Base-by-base conservation (phyloP, 768 basidiomycete genomes). In the Megacollybia marginata region DNA sequence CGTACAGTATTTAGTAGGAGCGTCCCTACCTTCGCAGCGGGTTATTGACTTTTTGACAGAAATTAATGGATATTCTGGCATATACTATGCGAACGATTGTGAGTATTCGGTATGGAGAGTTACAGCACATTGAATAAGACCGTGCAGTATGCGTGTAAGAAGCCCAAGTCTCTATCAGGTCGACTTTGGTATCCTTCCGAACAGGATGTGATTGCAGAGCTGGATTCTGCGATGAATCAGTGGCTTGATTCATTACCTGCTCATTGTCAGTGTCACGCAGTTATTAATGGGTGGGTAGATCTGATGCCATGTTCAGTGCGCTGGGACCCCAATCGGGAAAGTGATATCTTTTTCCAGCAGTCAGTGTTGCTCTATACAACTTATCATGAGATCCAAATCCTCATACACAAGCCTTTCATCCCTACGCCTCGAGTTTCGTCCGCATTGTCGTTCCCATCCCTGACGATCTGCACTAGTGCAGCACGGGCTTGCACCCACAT, bases 71-170 rank as follows among this genome's bases (percentile, higher is more conserved):
- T 48, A 81, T 88, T 40, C 67, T 79, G 12, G 79, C 77, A 1
- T 79, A 77, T 56, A 72, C 76, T 9, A 69, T 84, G 59, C 71
- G 82, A 31, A 75, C 76, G 1, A 76, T 87, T 46, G 81, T 80
- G 53, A 54, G 77, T 60, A 15, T 32, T 33, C 18, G 13, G 19
- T 31, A 9, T 23, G 40, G 44, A 8, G 36, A n/a, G n/a, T n/a
- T n/a, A n/a, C 42, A 13, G 20, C 19, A 15, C 36, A 33, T 20
- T 43, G 12, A 20, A 28, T 28, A 28, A 20, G 31, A 12, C 45
- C 11, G 28, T 33, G 16, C 44, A 71, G 69, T 77, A 76, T 61
- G 69, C 75, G 13, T 71, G 74, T 55, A 74, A 74, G 57, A 69
- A 70, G 53, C 63, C 65, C n/a, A 65, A 65, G 46, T 50, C 60